phyloP scores from a whole-genome alignment of 371 early-diverging fungal genomes.

The Cokeromyces recurvatus region DNA sequence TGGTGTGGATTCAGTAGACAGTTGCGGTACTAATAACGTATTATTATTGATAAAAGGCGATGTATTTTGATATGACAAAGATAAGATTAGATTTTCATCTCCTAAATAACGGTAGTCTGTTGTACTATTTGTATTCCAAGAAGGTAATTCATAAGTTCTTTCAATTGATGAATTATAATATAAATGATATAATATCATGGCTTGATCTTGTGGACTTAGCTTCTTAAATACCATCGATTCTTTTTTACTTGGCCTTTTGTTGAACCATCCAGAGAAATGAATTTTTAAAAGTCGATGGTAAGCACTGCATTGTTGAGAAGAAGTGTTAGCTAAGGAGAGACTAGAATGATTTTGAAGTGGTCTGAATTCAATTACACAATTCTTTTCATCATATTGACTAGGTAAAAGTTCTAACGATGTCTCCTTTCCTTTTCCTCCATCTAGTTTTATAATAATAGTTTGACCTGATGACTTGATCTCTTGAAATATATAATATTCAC shows the following conservation, averaged over 20 bases:
- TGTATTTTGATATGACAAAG: conserved; percentile 20
- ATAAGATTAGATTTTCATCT: conserved; percentile 36
- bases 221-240: not conserved
- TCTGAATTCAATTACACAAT: conserved; percentile 38
- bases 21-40: too few relatives aligned
- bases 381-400: conserved; percentile 21
- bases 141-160: conserved; percentile 31
- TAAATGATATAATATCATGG: conserved; percentile 29
- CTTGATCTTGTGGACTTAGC: conserved; percentile 26
- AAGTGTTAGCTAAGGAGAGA: conserved; percentile 6
- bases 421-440: conserved; percentile 9
- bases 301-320: conserved; percentile 11
- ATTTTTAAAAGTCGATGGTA: conserved; percentile 29
- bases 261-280: conserved; percentile 29
- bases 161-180: conserved; percentile 38
- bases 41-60: not conserved
- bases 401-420: conserved; percentile 20
- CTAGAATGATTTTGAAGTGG: conserved; percentile 1
- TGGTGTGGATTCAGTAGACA: not conserved
- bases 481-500: conserved; percentile 29
- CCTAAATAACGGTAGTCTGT: conserved; percentile 33
- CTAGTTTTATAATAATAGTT: conserved; percentile 24
- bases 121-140: conserved; percentile 6
- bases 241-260: not conserved
- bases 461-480: conserved; percentile 17